phyloP scores from a whole-genome alignment of 2,329 filamentous ascomycete species.

The Hawksworthiomyces lignivorus region DNA sequence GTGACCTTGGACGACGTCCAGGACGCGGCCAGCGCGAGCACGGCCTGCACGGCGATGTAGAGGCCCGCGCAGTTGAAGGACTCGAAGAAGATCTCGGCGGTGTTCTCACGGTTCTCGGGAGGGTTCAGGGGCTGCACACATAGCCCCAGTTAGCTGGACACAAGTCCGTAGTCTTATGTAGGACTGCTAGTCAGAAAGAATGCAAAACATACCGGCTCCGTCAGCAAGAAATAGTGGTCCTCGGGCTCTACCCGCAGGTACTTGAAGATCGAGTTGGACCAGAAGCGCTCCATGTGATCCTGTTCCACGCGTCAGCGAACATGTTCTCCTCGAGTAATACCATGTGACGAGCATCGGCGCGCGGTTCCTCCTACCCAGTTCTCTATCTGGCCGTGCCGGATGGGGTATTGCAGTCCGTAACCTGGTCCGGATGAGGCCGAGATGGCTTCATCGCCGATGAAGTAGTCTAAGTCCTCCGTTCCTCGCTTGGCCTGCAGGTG shows the following conservation, averaged over 20 bases:
- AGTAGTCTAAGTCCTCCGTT: conserved; percentile 96
- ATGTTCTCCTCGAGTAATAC: no score
- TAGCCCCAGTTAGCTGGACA: neutral
- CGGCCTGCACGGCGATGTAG: conserved; percentile 97
- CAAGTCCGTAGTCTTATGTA: no score
- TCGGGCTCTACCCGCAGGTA: conserved; percentile 96
- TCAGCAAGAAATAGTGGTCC: conserved; percentile 97
- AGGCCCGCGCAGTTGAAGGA: conserved; percentile 99
- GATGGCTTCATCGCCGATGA: conserved; percentile 95
- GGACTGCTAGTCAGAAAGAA: no score
- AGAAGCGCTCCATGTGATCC: conserved; percentile 99
- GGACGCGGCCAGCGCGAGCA: conserved; percentile 89
- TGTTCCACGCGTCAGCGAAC: conserved; percentile 32
- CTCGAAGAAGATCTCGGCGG: conserved; percentile 99
- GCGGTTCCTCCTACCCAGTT: conserved; percentile 84
- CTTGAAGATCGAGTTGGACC: conserved; percentile 99
- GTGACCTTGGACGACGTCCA: conserved; percentile 99
- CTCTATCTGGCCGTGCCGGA: conserved; percentile 95
- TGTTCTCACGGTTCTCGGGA: conserved; percentile 97
- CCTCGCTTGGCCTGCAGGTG: conserved; percentile 88
- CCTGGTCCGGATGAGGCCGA: conserved; percentile 75
- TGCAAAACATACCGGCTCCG: conserved; percentile 69
- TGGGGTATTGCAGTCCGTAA: conserved; percentile 97
- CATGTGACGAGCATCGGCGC: no score
- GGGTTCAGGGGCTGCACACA: conserved; percentile 79